Base-by-base conservation (phyloP, 2,329 filamentous ascomycete genomes). In the Talaromyces sp. region DNA sequence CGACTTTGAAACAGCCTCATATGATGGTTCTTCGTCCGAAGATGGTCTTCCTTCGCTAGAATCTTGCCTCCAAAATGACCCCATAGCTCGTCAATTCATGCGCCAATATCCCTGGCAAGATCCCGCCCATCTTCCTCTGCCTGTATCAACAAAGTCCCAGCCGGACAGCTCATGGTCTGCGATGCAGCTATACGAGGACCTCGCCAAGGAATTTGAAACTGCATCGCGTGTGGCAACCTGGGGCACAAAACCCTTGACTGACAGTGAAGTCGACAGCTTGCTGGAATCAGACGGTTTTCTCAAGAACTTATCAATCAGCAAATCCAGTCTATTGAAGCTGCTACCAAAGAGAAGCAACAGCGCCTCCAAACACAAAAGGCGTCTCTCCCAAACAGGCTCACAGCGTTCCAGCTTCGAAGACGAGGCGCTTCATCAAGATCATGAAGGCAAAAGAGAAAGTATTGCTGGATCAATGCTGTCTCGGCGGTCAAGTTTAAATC, bases 191-290 rank as follows among this genome's bases (percentile, higher is more conserved):
- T 86, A 80, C 65, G 70, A 76, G 33, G 73, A 76, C 65, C 77
- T 79, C 55, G 80, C 80, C 4, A 78, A 76, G 52, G 82, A 84
- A 58, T 73, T 82, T 17, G 84, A 85, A 57, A 80, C 78, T 9
- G 77, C 80, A 52, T 85, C 84, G 15, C 77, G 83, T 54, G 77
- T 80, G 53, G 84, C 83, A 19, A 86, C 84, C 10, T 79, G 83
- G 70, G 82, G 82, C 25, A 84, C 82, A 30, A 73, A 75, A 27
- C 74, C 78, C 57, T 71, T 82, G 39, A 78, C 80, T 66, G 81
- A 84, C 59, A 79, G 79, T 17, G 84, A 85, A 62, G 72, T 83
- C 57, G 78, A 78, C 19, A 75, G 69, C 70, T 78, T 73, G 72
- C 71, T 82, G 22, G 75, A 77, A 53, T 75, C 76, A 17, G 72